Percentiles rank a stretch among this genome's conserved stretches.
These are phyloP conservation scores for Pseudozyma pruni DNA, from an alignment of 1,284 basidiomycete genomes.

Conservation along the genomic window DNA sequence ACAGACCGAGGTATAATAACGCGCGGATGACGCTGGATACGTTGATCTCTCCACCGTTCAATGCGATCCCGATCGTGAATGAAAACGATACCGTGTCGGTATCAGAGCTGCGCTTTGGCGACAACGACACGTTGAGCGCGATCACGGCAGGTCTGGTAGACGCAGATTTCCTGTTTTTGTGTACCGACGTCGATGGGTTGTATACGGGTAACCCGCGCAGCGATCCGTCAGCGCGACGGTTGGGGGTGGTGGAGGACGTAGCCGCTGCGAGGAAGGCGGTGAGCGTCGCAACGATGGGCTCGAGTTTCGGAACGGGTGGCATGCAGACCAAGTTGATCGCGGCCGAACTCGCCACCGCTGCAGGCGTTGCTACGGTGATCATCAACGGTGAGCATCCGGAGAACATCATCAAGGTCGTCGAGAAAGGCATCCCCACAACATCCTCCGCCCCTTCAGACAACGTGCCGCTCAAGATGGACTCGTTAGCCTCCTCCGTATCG, in stretches of 20 bases:
- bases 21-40: slow-evolving; percentile 63
- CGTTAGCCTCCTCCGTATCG: slow-evolving; percentile 46
- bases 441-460: not conserved
- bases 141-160: slow-evolving; percentile 97
- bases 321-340: slow-evolving; percentile 99
- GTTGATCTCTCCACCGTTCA: slow-evolving; percentile 52
- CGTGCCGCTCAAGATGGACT: slow-evolving; percentile 20
- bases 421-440: slow-evolving; percentile 29
- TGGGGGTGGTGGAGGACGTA: slow-evolving; percentile 85
- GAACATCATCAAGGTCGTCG: slow-evolving; percentile 83
- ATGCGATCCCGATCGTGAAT: slow-evolving; percentile 67
- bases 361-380: slow-evolving; percentile 94
- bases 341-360: slow-evolving; percentile 94
- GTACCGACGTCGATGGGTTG: slow-evolving; percentile 95
- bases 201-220: slow-evolving; percentile 95
- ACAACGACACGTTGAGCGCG: slow-evolving; percentile 97
- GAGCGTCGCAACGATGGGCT: slow-evolving; percentile 88
- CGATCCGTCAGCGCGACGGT: slow-evolving; percentile 82
- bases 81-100: slow-evolving; percentile 67
- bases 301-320: slow-evolving; percentile 92
- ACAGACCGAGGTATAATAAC: slow-evolving; percentile 70
- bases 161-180: slow-evolving; percentile 93
- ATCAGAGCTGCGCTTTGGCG: slow-evolving; percentile 96
- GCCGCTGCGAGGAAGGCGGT: slow-evolving; percentile 84
- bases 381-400: slow-evolving; percentile 73